Base-by-base conservation (phyloP, 176 grass and related monocot genomes). In the Canna indica region DNA sequence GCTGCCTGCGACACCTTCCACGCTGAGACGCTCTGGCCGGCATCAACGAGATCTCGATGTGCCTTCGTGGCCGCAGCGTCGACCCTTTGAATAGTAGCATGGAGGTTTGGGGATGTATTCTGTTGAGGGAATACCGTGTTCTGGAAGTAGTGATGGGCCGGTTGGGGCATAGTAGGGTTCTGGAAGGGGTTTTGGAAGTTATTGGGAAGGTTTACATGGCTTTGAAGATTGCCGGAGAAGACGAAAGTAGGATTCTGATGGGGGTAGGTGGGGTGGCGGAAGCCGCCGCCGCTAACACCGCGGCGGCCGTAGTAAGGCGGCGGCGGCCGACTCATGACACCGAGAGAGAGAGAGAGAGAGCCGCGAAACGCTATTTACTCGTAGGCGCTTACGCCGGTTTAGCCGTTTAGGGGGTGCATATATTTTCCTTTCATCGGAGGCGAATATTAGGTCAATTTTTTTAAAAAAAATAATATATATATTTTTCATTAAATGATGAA, bases 1-100 rank as follows among this genome's bases (percentile, higher is more conserved):
- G 86, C 84, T 17, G 76, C 84, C 39, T 91, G 83, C 17, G 86
- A 85, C 44, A 97, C 80, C 46, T 92, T 97, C 80, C 86, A 97
- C 52, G 83, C 84, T 1, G 93, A 90, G 29, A 97, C 88, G 42
- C 59, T 76, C 79, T 92, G 81, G 29, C 88, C 88, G 7, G 79
- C 75, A 22, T 56, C 68, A 50, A 81, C 57, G 53, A 97, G 72
- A 33, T 92, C 86, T 16, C 70, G 67, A 29, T 83, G 80, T 9
- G 50, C 84, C 60, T 87, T 82, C 31, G 13, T 79, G 34, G 84
- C 86, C 15, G 78, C 88, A 41, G 71, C 77, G 3, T 89, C 76
- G 42, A 84, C 81, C 75, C 74, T 84, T 75, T 83, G 82, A 14
- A 97, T 77, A 20, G 79, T 10, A 14, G 70, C 53, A 16, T 76